Conservation (phyloP, 2,329 filamentous ascomycete species). For the Exophiala sp. region DNA sequence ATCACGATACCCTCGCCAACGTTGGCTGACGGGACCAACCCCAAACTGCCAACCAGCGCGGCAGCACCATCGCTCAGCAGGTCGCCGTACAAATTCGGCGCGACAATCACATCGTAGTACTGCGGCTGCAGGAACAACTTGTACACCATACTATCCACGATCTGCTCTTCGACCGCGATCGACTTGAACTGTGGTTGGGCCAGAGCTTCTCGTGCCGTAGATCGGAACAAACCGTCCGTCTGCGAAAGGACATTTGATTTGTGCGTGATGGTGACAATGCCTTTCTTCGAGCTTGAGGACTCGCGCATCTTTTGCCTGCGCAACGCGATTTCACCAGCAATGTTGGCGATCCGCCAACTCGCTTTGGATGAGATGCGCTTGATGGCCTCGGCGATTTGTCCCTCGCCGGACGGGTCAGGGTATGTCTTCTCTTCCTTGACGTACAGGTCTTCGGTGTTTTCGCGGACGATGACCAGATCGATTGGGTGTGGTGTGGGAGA, state of each 20-base stretch:
- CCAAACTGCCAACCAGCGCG: slow-evolving; percentile 85
- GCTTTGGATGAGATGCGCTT: slow-evolving; percentile 92
- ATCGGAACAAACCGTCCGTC: slow-evolving; percentile 92
- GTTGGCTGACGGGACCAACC: slow-evolving; percentile 91
- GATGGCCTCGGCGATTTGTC: slow-evolving; percentile 92
- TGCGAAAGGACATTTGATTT: slow-evolving; percentile 97
- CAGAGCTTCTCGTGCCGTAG: slow-evolving; percentile 71
- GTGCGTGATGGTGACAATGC: slow-evolving; percentile 93
- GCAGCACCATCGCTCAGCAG: slow-evolving; percentile 94
- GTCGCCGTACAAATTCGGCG: slow-evolving; percentile 95
- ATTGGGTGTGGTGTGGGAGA: slow-evolving; percentile 58
- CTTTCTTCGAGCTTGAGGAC: slow-evolving; percentile 43
- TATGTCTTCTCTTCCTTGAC: slow-evolving; percentile 93
- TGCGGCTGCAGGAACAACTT: slow-evolving; percentile 96
- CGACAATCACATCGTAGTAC: slow-evolving; percentile 96
- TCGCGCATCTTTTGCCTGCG: slow-evolving; percentile 77
- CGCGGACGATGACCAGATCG: slow-evolving; percentile 96
- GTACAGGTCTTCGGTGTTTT: slow-evolving; percentile 98
- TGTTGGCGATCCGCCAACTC: slow-evolving; percentile 78
- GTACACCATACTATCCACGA: slow-evolving; percentile 99
- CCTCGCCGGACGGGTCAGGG: slow-evolving; percentile 59
- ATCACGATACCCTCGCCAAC: slow-evolving; percentile 93
- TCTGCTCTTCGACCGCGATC: slow-evolving; percentile 86
- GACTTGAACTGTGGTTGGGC: slow-evolving; percentile 60
- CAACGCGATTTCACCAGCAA: slow-evolving; percentile 91